phyloP scores from a whole-genome alignment of 257 asterid species.

The Osmanthus fragrans region DNA sequence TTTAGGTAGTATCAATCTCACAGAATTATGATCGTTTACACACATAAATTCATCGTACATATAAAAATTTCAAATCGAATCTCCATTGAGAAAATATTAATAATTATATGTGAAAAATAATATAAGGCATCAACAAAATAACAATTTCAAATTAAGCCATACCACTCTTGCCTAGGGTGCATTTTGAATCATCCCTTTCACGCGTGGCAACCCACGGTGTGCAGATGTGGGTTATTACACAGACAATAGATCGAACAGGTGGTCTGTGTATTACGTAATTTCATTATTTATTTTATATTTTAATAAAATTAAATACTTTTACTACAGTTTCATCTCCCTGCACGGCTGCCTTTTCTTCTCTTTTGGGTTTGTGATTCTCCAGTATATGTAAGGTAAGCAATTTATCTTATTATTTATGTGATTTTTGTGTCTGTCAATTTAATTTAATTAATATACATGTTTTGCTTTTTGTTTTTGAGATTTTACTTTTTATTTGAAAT shows the following conservation, averaged over 20 bases:
- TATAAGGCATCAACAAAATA: background rate
- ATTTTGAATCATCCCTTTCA: background rate
- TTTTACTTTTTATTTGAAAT: slow-evolving; percentile 14
- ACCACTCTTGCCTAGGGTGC: background rate
- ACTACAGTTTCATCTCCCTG: slow-evolving; percentile 38
- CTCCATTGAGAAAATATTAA: too few relatives aligned
- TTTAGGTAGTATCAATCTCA: background rate
- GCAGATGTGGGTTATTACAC: background rate
- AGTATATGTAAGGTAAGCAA: slow-evolving; percentile 33
- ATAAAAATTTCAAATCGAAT: too few relatives aligned
- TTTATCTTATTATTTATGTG: slow-evolving; percentile 14
- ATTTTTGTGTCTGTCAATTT: background rate
- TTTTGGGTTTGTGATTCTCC: slow-evolving; percentile 21
- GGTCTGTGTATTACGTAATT: background rate
- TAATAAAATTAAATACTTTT: slow-evolving; percentile 21
- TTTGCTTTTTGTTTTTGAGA: slow-evolving; percentile 2
- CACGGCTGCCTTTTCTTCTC: slow-evolving; percentile 24
- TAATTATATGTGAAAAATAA: background rate
- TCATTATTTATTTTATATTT: slow-evolving; percentile 17
- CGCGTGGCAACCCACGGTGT: background rate
- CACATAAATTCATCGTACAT: background rate
- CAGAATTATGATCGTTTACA: background rate
- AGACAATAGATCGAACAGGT: slow-evolving; percentile 31
- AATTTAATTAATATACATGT: slow-evolving; percentile 16
- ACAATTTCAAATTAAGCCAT: background rate